Evolutionary conservation across 805 yeast genomes (phyloP).

Genomic region (Ogataea sp.): DNA sequence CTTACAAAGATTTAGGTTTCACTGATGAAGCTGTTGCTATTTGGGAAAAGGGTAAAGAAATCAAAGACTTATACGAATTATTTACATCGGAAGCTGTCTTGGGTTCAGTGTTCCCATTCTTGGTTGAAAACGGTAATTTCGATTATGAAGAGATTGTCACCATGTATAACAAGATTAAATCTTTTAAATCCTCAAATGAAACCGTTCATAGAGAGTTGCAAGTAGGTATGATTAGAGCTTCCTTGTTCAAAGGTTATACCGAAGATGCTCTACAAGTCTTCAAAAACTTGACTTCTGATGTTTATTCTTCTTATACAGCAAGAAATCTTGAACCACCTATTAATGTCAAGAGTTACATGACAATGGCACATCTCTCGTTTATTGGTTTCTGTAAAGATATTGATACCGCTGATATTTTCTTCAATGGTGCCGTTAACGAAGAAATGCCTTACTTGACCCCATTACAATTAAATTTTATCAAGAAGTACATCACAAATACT

Average conservation of each 20-base stretch:
- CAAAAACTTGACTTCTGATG: slow-evolving; percentile 47
- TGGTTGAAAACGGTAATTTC: slow-evolving; percentile 52
- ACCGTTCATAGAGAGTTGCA: slow-evolving; percentile 40
- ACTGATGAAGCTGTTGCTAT: slow-evolving; percentile 57
- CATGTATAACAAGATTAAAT: slow-evolving; percentile 36
- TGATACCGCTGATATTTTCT: slow-evolving; percentile 63
- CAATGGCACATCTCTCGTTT: slow-evolving; percentile 70
- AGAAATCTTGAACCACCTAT: slow-evolving; percentile 25
- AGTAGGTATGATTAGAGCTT: slow-evolving; percentile 68
- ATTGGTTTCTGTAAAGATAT: slow-evolving; percentile 73
- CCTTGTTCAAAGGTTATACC: slow-evolving; percentile 56
- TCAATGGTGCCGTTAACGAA: slow-evolving; percentile 59
- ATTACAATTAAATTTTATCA: slow-evolving; percentile 67
- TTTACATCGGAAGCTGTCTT: slow-evolving; percentile 60
- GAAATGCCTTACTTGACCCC: slow-evolving; percentile 68
- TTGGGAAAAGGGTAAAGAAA: slow-evolving; percentile 60
- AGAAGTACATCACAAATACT: slow-evolving; percentile 53
- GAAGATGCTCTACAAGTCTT: slow-evolving; percentile 58
- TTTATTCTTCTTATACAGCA: slow-evolving; percentile 28
- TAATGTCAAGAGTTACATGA: slow-evolving; percentile 42
- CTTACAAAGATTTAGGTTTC: slow-evolving; percentile 52
- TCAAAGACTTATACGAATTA: slow-evolving; percentile 28
- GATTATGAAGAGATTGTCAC: slow-evolving; percentile 51
- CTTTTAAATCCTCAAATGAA: slow-evolving; percentile 23
- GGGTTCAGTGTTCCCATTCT: slow-evolving; percentile 59